Conservation (phyloP, 352 stramenopile species). For the Pythium biforme region DNA sequence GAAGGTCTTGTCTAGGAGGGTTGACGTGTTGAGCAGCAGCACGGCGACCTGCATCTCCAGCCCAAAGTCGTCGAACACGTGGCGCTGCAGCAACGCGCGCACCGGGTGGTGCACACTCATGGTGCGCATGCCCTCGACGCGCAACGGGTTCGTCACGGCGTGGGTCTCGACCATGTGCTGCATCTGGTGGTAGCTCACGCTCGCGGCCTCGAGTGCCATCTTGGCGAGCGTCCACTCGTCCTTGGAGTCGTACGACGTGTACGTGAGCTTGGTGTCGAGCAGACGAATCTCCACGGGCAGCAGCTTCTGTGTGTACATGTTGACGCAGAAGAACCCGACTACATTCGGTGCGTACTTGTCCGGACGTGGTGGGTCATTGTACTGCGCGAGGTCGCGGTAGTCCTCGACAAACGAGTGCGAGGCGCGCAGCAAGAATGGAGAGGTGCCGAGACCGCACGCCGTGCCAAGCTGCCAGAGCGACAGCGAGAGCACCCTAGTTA, state of each 20-base stretch:
- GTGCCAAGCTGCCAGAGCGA: too few species aligned
- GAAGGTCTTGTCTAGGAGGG: constrained; percentile 43
- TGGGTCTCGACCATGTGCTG: constrained; percentile 22
- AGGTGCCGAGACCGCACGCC: too few species aligned
- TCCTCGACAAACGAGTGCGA: constrained; percentile 22
- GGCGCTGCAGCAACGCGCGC: constrained; percentile 32
- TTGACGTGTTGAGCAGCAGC: constrained; percentile 44
- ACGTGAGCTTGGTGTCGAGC: constrained; percentile 13
- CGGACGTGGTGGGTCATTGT: constrained; percentile 6
- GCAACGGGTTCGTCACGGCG: constrained; percentile 27
- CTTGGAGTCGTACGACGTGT: constrained; percentile 10
- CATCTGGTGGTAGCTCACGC: constrained; percentile 19
- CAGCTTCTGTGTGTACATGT: neutral
- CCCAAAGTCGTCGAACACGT: constrained; percentile 40
- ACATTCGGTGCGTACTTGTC: constrained; percentile 22
- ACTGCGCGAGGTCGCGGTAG: constrained; percentile 6
- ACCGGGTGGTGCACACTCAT: constrained; percentile 9
- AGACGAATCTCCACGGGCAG: constrained; percentile 20
- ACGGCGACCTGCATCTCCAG: constrained; percentile 35
- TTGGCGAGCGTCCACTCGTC: constrained; percentile 24
- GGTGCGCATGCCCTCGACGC: neutral
- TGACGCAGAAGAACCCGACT: constrained; percentile 18
- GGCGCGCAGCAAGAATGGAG: too few species aligned
- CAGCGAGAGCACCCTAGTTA: too few species aligned
- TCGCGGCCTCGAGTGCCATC: constrained; percentile 17